phyloP scores from a whole-genome alignment of 2,329 filamentous ascomycete genomes.

The Stachybotrys elegans region DNA sequence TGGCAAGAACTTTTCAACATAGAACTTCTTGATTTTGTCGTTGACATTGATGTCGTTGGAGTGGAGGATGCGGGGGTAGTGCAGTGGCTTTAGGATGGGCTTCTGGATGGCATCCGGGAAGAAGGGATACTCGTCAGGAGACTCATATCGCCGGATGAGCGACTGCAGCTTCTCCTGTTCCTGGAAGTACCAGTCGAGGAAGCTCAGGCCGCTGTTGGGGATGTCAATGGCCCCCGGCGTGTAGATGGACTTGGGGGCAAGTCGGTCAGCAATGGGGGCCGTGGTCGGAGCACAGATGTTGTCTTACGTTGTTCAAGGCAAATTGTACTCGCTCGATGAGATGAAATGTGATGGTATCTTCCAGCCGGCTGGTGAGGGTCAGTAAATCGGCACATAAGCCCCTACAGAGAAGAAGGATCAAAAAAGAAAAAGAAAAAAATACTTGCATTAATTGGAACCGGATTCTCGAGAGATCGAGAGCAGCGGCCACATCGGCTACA shows the following conservation, averaged over 20 bases:
- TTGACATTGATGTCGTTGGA: constrained; percentile 89
- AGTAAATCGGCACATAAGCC: constrained; percentile 6
- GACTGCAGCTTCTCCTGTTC: constrained; percentile 92
- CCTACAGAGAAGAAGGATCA: background rate
- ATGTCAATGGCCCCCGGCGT: constrained; percentile 72
- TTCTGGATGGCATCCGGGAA: constrained; percentile 76
- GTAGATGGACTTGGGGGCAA: constrained; percentile 65
- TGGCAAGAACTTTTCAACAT: constrained; percentile 78
- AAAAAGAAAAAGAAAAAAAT: background rate
- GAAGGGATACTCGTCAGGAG: constrained; percentile 96
- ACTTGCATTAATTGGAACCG: constrained; percentile 87
- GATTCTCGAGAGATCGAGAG: constrained; percentile 85
- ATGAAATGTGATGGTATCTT: constrained; percentile 97
- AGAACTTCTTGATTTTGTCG: constrained; percentile 76
- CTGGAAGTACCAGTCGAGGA: constrained; percentile 89
- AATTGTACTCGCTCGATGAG: constrained; percentile 98
- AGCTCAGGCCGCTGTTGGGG: constrained; percentile 66
- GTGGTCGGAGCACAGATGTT: constrained; percentile 3
- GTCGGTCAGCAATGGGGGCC: constrained; percentile 8
- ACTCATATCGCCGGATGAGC: constrained; percentile 88
- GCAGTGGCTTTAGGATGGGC: constrained; percentile 79
- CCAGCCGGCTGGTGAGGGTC: constrained; percentile 65
- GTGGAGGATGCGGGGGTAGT: constrained; percentile 86
- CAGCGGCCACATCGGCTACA: constrained; percentile 76
- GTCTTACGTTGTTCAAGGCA: constrained; percentile 63